Evolutionary conservation across 1,284 basidiomycete species (phyloP).

Genomic region (Malassezia brasiliensis): DNA sequence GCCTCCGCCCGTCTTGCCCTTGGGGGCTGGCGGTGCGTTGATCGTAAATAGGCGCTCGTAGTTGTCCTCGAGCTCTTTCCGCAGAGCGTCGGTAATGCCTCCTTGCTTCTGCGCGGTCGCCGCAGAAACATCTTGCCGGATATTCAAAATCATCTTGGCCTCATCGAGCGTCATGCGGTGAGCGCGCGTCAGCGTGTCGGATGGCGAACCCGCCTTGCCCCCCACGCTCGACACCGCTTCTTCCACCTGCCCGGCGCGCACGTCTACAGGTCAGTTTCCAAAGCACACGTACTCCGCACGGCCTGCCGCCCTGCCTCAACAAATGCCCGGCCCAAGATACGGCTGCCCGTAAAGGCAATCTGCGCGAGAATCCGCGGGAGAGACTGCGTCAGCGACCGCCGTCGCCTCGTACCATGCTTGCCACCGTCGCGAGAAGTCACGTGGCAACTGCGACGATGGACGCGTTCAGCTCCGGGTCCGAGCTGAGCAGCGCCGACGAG

Average conservation of each 20-base stretch:
- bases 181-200: slow-evolving; percentile 54
- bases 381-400: slow-evolving; percentile 23
- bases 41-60: slow-evolving; percentile 89
- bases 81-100: slow-evolving; percentile 22
- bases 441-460: slow-evolving; percentile 4
- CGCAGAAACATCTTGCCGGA: slow-evolving; percentile 57
- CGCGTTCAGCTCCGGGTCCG: slow-evolving; percentile 15
- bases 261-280: slow-evolving; percentile 56
- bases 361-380: slow-evolving; percentile 62
- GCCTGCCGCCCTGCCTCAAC: slow-evolving; percentile 84
- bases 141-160: slow-evolving; percentile 84
- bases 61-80: slow-evolving; percentile 52
- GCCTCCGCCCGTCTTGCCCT: slow-evolving; percentile 42
- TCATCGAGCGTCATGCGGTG: slow-evolving; percentile 93
- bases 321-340: slow-evolving; percentile 84
- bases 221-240: slow-evolving; percentile 59
- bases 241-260: slow-evolving; percentile 62
- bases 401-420: slow-evolving; percentile 12
- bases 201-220: slow-evolving; percentile 35
- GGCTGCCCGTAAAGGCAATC: slow-evolving; percentile 67
- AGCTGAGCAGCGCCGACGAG: slow-evolving; percentile 14
- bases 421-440: not conserved
- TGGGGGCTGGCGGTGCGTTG: slow-evolving; percentile 54
- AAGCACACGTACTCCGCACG: slow-evolving; percentile 64
- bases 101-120: slow-evolving; percentile 13